Conservation (phyloP, 1,284 basidiomycete genomes). For the Tilletia setariae region DNA sequence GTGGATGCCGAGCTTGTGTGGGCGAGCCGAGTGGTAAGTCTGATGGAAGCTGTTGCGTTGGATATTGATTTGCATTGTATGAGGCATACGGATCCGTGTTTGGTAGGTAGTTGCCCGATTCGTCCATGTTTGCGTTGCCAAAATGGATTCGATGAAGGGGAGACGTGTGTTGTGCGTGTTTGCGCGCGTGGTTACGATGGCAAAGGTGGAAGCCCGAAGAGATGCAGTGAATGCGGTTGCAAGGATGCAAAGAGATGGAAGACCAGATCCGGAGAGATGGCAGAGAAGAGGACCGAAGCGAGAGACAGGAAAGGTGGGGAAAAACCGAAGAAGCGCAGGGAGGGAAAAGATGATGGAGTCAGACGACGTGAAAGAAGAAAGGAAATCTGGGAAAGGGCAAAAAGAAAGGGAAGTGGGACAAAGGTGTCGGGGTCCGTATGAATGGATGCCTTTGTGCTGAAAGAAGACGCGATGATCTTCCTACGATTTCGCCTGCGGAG, state of each 20-base stretch:
- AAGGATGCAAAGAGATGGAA: constrained; percentile 14
- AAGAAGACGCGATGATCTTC: no score
- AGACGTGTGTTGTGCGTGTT: neutral
- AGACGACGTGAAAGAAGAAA: constrained; percentile 14
- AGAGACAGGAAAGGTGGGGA: constrained; percentile 11
- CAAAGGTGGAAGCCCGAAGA: constrained; percentile 4
- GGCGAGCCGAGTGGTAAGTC: constrained; percentile 25
- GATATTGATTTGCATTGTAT: neutral
- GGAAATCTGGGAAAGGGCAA: constrained; percentile 3
- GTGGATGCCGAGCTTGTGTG: constrained; percentile 22
- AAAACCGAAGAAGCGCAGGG: constrained; percentile 9
- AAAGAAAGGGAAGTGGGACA: neutral
- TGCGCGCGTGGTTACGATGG: neutral
- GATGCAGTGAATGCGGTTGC: neutral
- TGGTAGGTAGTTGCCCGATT: constrained; percentile 5
- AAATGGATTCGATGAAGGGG: constrained; percentile 4
- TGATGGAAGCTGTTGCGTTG: constrained; percentile 17
- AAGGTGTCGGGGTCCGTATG: no score
- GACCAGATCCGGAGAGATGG: constrained; percentile 11
- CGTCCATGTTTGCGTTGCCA: neutral
- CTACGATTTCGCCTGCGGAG: no score
- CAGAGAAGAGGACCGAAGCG: no score
- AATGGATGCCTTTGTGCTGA: no score
- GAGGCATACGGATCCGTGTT: constrained; percentile 5
- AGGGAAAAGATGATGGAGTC: constrained; percentile 4